These are phyloP conservation scores for Mortierella hygrophila DNA, from an alignment of 192 early-diverging fungal species.

Conservation along the genomic window DNA sequence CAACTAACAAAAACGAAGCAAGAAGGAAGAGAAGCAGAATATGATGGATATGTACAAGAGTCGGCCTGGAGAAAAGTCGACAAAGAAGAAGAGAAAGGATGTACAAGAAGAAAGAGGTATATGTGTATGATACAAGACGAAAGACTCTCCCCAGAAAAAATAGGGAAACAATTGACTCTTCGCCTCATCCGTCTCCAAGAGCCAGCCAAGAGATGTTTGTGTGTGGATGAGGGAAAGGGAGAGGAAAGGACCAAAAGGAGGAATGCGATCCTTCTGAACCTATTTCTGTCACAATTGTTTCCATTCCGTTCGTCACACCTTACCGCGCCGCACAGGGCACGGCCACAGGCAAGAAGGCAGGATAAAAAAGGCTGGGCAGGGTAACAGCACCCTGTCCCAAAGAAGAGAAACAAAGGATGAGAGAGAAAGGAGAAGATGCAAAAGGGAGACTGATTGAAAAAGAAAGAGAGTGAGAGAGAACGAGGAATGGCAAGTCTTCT, in stretches of 20 bases:
- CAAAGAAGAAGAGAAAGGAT: background rate
- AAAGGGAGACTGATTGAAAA: background rate
- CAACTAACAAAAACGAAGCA: background rate
- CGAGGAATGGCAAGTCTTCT: constrained; percentile 22
- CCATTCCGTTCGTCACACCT: background rate
- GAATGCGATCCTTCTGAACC: background rate
- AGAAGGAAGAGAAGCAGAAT: background rate
- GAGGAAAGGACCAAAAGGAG: background rate
- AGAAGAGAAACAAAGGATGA: background rate
- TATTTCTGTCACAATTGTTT: constrained; percentile 6
- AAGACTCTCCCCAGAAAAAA: background rate
- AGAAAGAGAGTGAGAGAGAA: background rate
- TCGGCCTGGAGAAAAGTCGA: background rate
- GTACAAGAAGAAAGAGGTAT: constrained; percentile 1
- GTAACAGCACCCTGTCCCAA: background rate
- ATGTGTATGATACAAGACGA: constrained; percentile 14
- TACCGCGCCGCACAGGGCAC: constrained; percentile 9
- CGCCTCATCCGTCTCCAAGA: background rate
- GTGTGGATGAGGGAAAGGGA: background rate
- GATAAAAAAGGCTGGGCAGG: background rate
- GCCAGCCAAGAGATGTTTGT: background rate
- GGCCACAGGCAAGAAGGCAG: background rate
- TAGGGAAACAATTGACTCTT: background rate
- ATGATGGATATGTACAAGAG: constrained; percentile 4
- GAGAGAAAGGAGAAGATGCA: background rate